Base-by-base conservation (phyloP, 129 eudicot species). In the sunflower (Helianthus annuus) region DNA sequence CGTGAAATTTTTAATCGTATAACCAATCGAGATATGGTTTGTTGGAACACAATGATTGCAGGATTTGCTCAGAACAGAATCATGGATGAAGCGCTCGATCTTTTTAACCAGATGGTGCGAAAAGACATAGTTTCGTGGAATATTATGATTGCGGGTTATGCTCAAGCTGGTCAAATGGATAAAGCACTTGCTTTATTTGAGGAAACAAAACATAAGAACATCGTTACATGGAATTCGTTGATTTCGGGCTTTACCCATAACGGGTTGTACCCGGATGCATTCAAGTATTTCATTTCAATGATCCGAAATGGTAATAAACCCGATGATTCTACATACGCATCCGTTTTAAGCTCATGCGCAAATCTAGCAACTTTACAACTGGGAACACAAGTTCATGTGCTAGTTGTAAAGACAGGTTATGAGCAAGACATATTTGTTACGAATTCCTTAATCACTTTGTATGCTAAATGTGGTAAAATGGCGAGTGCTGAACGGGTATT, bases 41-140 rank as follows among this genome's bases (percentile, higher is more conserved):
- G 86, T 62, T 88, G 86, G 82, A 88, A 88, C 75, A 83, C 95
- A 5, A 82, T 88, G 95, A 85, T 88, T 75, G 78, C 78, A 16
- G 88, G 89, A 14, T 88, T 85, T 58, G 86, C 74, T 52, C 83
- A 85, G 10, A 72, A 70, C 40, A 91, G 91, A 58, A 57, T 76
- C 57, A 80, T 83, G 83, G 67, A 81, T 66, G 85, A 78, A 73
- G 91, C 95, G 7, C 73, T 54, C 3, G 65, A 76, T 39, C 74
- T 85, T 38, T 83, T 88, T 70, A n/a, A 74, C 32, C 71, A 65
- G 72, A 80, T 85, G 88, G 40, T 14, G n/a, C 69, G 17, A 56
- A 88, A 80, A 51, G 79, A 81, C 22, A 76, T 69, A 17, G 86
- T 85, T 71, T 73, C 85, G 10, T 88, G 91, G 91, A 85, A 83